phyloP scores from a whole-genome alignment of 345 rosid genomes.

The Melaleuca quinquenervia region DNA sequence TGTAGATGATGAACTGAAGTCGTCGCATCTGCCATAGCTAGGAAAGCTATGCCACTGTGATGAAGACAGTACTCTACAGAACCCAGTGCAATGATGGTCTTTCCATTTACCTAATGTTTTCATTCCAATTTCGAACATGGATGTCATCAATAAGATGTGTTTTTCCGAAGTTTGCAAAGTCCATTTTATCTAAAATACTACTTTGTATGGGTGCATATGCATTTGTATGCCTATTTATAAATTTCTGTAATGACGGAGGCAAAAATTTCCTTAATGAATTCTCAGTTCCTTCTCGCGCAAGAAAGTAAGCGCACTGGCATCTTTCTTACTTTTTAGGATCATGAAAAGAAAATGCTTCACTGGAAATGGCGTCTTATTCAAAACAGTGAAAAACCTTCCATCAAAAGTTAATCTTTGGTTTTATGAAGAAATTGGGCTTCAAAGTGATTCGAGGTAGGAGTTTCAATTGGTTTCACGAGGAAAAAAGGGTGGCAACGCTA shows the following conservation, averaged over 20 bases:
- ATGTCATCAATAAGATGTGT: background rate
- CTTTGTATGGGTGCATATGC: too few relatives aligned
- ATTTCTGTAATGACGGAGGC: too few relatives aligned
- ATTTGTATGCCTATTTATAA: too few relatives aligned
- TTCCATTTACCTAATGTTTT: background rate
- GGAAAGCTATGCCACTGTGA: background rate
- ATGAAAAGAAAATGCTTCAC: background rate
- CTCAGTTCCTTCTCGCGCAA: background rate
- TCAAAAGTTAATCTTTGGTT: background rate
- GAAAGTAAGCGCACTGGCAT: background rate
- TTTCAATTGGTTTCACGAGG: background rate
- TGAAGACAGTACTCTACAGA: background rate
- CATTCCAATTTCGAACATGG: background rate
- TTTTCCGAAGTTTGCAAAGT: too few relatives aligned
- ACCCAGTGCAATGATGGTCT: background rate
- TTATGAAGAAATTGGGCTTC: background rate
- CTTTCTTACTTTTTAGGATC: background rate
- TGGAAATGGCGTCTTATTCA: background rate
- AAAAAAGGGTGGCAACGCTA: background rate
- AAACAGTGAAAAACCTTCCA: background rate
- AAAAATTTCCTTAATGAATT: background rate
- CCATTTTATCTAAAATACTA: too few relatives aligned
- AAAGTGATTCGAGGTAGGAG: background rate
- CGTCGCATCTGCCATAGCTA: background rate
- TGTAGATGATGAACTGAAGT: background rate